Evolutionary conservation across 1,284 basidiomycete genomes (phyloP), one percentile per base, ranked within the genome.

Genomic region (Cryptococcus jaspeensis): DNA sequence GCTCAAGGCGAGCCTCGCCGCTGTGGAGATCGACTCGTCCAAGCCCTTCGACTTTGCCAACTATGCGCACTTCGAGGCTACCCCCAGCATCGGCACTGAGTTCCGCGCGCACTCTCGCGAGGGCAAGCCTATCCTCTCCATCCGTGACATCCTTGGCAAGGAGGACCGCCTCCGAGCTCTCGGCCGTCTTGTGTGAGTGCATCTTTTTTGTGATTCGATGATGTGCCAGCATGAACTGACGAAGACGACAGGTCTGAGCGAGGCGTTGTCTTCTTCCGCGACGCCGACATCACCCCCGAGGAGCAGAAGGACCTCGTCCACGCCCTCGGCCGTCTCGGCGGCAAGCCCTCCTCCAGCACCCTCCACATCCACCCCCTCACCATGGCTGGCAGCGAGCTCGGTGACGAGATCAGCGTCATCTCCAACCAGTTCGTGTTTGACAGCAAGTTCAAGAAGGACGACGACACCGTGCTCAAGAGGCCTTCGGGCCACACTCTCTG

Each of bases 201-300:
- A 20, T 20, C 32, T 28, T 28, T 13, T 4, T 9, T 32, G 12
- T 46, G 45, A 46, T 23, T 5, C n/a, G 5, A n/a, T 28, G 32
- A 9, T 16, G 22, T 35, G 45, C 22, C 23, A 46, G 23, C 12
- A 18, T 11, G 13, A 12, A 53, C 28, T 8, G 35, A 15, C 23
- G 18, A 16, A 50, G 11, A 23, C 13, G 18, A 16, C 49, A 66
- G 63, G 2, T 84, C 86, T 2, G 82, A 86, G 56, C 84, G 87
- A 40, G 86, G 86, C 12, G 87, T 88, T 46, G 85, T 86, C 28
- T 87, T 88, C 77, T 87, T 89, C 81, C 80, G 83, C 20, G 77
- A 81, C 28, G 55, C 57, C 1, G 77, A 80, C 42, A 59, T 84
- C 51, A 75, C 76, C 3, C 63, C 81, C 9, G 74, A 78, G 8